Percentiles rank a stretch among this genome's conserved stretches.
These are phyloP conservation scores for Myriosclerotinia scirpicola DNA, from an alignment of 2,329 filamentous ascomycete species.

Conservation along the genomic window DNA sequence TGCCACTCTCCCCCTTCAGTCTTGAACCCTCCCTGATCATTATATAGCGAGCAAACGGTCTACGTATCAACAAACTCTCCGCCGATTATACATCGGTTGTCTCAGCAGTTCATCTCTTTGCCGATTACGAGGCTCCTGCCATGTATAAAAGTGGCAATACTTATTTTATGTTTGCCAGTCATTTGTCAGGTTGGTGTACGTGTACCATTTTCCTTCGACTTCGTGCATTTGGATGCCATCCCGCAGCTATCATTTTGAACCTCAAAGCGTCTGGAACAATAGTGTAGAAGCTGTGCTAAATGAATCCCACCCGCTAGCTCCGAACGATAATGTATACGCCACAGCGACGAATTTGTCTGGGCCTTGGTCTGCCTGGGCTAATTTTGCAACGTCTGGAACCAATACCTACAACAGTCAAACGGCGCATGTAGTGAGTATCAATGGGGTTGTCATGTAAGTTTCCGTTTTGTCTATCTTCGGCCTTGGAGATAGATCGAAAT, in stretches of 20 bases:
- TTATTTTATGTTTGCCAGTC: slow-evolving; percentile 66
- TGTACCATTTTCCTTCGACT: background rate
- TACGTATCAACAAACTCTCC: slow-evolving; percentile 57
- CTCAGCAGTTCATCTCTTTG: slow-evolving; percentile 50
- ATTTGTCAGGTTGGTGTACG: slow-evolving; percentile 48
- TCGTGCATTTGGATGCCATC: background rate
- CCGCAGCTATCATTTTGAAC: too few relatives aligned
- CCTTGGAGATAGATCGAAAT: background rate
- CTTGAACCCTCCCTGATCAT: background rate
- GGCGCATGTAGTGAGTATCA: slow-evolving; percentile 54
- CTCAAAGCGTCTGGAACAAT: too few relatives aligned
- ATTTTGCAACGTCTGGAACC: slow-evolving; percentile 56
- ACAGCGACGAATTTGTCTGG: slow-evolving; percentile 57
- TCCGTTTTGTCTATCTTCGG: background rate
- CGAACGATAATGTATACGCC: slow-evolving; percentile 65
- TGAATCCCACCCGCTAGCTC: slow-evolving; percentile 23
- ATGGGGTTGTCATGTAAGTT: slow-evolving; percentile 37
- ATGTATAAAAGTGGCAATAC: slow-evolving; percentile 58
- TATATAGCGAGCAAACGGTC: slow-evolving; percentile 53
- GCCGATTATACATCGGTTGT: slow-evolving; percentile 56
- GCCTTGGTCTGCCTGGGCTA: slow-evolving; percentile 61
- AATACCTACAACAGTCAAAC: slow-evolving; percentile 62
- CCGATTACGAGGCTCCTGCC: slow-evolving; percentile 60
- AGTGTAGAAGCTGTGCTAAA: background rate
- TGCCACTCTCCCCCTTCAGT: background rate